Conservation (phyloP, 257 asterid genomes). For the Solanum okadae region DNA sequence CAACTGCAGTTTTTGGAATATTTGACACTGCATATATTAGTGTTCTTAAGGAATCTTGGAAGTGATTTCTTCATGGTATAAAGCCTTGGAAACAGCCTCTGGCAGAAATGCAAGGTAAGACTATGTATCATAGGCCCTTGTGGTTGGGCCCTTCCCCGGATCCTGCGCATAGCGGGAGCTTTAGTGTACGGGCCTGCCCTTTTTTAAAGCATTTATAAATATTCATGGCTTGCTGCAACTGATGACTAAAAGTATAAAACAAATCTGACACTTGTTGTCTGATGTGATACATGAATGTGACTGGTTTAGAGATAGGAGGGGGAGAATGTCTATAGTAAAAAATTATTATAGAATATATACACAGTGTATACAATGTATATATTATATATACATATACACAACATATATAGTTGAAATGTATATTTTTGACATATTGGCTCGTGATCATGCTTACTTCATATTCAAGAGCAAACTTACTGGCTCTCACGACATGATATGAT, state of each 20-base stretch:
- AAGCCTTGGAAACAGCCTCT: too few relatives aligned
- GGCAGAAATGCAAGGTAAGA: too few relatives aligned
- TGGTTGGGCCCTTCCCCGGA: too few relatives aligned
- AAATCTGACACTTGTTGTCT: not conserved
- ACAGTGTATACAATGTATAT: not conserved
- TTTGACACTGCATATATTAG: not conserved
- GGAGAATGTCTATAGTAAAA: not conserved
- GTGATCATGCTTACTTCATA: not conserved
- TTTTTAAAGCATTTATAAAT: not conserved
- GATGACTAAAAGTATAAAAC: not conserved
- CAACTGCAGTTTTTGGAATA: not conserved
- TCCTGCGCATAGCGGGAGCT: fast-evolving
- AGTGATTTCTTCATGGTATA: not conserved
- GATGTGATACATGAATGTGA: not conserved
- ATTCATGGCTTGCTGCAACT: not conserved
- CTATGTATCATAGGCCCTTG: too few relatives aligned
- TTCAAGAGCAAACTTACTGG: not conserved
- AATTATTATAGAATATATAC: not conserved
- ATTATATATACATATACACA: not conserved
- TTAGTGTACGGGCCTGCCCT: too few relatives aligned
- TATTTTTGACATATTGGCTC: not conserved
- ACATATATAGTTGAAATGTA: not conserved
- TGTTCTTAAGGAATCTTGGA: not conserved
- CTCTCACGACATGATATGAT: not conserved
- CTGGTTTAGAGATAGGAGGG: not conserved